Percentiles rank a stretch among this genome's conserved stretches.
These are phyloP conservation scores for Pseudofabraea citricarpa DNA, from an alignment of 2,329 filamentous ascomycete species.

Conservation along the genomic window DNA sequence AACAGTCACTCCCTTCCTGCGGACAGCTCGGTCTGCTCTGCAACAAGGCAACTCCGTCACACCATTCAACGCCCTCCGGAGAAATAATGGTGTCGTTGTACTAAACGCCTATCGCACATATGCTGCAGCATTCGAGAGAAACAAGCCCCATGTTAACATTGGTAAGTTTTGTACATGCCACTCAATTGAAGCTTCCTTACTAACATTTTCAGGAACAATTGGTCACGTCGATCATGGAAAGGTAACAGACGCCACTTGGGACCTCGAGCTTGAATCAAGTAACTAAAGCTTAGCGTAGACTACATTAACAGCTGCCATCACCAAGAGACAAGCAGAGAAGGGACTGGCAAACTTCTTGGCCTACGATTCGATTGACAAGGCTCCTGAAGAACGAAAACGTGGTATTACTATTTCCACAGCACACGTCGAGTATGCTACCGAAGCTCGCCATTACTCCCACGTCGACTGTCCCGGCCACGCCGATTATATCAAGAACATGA, in stretches of 20 bases:
- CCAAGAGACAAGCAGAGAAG: constrained; percentile 95
- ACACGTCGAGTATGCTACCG: constrained; percentile 97
- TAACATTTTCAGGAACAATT: constrained; percentile 67
- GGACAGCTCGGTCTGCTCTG: constrained; percentile 73
- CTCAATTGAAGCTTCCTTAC: constrained; percentile 7
- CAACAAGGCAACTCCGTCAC: constrained; percentile 63
- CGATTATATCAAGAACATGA: constrained; percentile 99
- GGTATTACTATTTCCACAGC: constrained; percentile 99
- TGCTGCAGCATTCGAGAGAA: constrained; percentile 69
- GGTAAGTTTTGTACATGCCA: constrained; percentile 46
- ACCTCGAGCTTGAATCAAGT: constrained; percentile 8
- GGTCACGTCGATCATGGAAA: constrained; percentile 99
- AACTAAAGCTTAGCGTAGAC: constrained; percentile 55
- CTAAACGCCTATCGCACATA: constrained; percentile 63
- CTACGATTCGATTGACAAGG: constrained; percentile 98
- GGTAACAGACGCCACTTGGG: constrained; percentile 46
- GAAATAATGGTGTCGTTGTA: constrained; percentile 57
- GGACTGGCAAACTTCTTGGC: constrained; percentile 92
- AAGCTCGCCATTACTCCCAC: constrained; percentile 94
- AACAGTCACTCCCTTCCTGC: constrained; percentile 72
- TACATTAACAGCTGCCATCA: constrained; percentile 96
- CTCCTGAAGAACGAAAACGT: constrained; percentile 98
- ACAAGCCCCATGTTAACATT: constrained; percentile 98
- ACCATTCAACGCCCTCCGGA: constrained; percentile 68
- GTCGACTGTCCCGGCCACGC: constrained; percentile 99